Conservation (phyloP, 108 stramenopile species). For the Pseudonitzschia delicatissima region DNA sequence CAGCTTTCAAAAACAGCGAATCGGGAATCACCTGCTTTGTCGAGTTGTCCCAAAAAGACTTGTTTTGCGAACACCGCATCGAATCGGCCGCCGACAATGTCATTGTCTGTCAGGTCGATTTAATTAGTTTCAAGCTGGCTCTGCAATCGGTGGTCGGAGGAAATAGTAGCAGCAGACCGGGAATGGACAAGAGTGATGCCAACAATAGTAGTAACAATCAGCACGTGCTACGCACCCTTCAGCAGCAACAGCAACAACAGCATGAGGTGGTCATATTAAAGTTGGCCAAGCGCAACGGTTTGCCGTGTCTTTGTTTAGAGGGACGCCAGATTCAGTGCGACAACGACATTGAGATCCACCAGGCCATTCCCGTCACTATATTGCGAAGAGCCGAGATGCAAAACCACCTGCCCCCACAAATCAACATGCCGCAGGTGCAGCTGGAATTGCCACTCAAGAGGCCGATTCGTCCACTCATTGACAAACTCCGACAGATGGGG, state of each 20-base stretch:
- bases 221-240: conserved; percentile 7
- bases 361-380: conserved; percentile 84
- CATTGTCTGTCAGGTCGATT: conserved; percentile 84
- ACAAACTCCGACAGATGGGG: conserved; percentile 65
- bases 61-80: conserved; percentile 82
- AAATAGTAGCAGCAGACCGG: not conserved
- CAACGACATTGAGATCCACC: conserved; percentile 69
- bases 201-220: conserved; percentile 20
- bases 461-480: conserved; percentile 68
- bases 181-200: not conserved
- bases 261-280: conserved; percentile 52
- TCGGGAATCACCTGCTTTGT: conserved; percentile 80
- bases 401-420: conserved; percentile 72
- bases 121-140: conserved; percentile 69
- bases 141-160: conserved; percentile 62
- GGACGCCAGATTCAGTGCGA: conserved; percentile 21
- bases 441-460: conserved; percentile 66
- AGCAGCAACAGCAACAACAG: conserved; percentile 15
- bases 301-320: conserved; percentile 84
- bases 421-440: conserved; percentile 68
- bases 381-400: conserved; percentile 73
- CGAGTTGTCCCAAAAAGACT: conserved; percentile 55
- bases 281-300: conserved; percentile 75
- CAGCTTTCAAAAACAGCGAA: conserved; percentile 39
- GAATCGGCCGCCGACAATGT: conserved; percentile 76